Base-by-base conservation (phyloP, 805 yeast genomes). In the Wickerhamomyces hampshirensis region DNA sequence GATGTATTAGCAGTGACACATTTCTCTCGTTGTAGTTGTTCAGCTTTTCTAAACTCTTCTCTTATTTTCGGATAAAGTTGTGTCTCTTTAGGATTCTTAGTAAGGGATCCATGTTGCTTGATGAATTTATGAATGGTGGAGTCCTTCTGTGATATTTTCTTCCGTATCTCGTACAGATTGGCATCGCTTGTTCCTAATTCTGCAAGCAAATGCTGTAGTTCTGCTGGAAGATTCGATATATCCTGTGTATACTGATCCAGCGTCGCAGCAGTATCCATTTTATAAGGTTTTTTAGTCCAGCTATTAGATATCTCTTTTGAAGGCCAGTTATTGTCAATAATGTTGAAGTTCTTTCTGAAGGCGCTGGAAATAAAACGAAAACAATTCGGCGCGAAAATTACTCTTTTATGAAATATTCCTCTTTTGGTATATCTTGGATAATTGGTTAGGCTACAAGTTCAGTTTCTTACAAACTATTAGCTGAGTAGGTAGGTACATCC, bases 241-340 rank as follows among this genome's bases (percentile, higher is more conserved):
- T 77, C 82, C 54, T 75, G 80, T 5, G 81, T 74, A 40, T 81
- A 79, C 48, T 81, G 84, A 46, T 83, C 91, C 26, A 83, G 58
- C 6, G 80, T 73, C 1, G 93, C 75, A n/a, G 96, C 88, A 4
- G 97, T 89, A 62, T 89, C 98, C 95, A 86, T 86, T 3, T 23
- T 37, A 26, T 13, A 7, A 8, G 24, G 24, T 21, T 7, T 21
- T 21, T 11, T 8, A 21, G 24, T 21, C 7, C 24, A 7, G n/a
- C n/a, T n/a, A n/a, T n/a, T n/a, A n/a, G n/a, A n/a, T n/a, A n/a
- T n/a, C n/a, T n/a, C n/a, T n/a, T n/a, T n/a, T n/a, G n/a, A n/a
- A n/a, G n/a, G n/a, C n/a, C n/a, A n/a, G n/a, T n/a, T n/a, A n/a
- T n/a, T n/a, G n/a, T n/a, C n/a, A n/a, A n/a, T n/a, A n/a, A n/a